Percentiles rank a stretch among this genome's conserved stretches.
These are phyloP conservation scores for Colletotrichum sp. DNA, from an alignment of 2,329 filamentous ascomycete genomes.

Conservation along the genomic window DNA sequence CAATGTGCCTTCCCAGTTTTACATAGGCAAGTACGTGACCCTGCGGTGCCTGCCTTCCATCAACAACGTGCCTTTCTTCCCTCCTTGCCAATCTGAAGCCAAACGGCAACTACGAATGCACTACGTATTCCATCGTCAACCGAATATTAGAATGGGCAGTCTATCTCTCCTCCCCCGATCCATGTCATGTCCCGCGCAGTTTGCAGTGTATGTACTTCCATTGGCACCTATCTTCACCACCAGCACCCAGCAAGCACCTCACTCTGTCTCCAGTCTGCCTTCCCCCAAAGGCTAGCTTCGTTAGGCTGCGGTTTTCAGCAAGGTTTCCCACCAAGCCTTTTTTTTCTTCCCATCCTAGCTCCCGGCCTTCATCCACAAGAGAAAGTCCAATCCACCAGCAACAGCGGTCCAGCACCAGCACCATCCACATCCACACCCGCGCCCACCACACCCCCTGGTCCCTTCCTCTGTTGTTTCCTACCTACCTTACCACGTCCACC, in stretches of 20 bases:
- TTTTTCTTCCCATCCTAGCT: constrained; percentile 5
- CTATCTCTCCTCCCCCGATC: neutral
- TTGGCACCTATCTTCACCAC: neutral
- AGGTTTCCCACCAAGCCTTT: constrained; percentile 2
- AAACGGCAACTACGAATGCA: neutral
- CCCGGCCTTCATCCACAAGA: neutral
- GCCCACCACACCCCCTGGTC: neutral
- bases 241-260: neutral
- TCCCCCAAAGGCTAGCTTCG: neutral
- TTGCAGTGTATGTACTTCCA: neutral
- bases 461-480: neutral
- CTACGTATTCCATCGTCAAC: neutral
- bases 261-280: neutral
- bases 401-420: neutral
- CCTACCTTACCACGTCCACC: neutral
- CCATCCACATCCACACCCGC: neutral
- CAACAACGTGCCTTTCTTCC: neutral
- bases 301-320: neutral
- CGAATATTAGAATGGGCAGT: neutral
- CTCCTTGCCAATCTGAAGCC: neutral
- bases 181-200: neutral
- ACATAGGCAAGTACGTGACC: neutral
- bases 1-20: neutral
- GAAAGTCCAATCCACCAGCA: neutral
- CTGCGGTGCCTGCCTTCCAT: neutral